A percentile compares a stretch with the other conserved stretches of the same genome.
phyloP scores from a whole-genome alignment of 352 stramenopile genomes.

The Globisporangium canariense region DNA sequence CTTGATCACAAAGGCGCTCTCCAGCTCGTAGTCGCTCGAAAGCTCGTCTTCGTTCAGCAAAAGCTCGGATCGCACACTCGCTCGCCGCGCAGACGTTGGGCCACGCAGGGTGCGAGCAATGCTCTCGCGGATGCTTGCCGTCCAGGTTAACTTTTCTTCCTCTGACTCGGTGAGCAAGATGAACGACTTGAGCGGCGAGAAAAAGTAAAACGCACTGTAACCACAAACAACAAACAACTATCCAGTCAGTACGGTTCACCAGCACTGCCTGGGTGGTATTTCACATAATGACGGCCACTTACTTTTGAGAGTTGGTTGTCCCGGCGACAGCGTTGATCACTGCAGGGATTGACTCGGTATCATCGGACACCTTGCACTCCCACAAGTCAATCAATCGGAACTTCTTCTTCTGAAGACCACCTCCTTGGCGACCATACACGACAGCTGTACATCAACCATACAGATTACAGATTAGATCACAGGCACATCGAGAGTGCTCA shows the following conservation, averaged over 20 bases:
- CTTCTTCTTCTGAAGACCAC: constrained; percentile 74
- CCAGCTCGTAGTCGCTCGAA: constrained; percentile 55
- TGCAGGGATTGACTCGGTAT: constrained; percentile 64
- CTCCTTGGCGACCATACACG: constrained; percentile 59
- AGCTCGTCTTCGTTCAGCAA: constrained; percentile 63
- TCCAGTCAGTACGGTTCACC: not conserved
- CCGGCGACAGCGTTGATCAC: constrained; percentile 56
- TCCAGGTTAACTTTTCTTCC: constrained; percentile 62
- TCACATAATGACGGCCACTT: constrained; percentile 4
- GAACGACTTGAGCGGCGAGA: constrained; percentile 84
- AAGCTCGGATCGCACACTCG: constrained; percentile 57
- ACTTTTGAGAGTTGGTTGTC: constrained; percentile 59
- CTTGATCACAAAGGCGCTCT: constrained; percentile 80
- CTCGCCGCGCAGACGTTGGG: constrained; percentile 39
- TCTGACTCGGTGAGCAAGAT: constrained; percentile 72
- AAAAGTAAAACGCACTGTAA: constrained; percentile 79
- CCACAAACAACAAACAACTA: not conserved
- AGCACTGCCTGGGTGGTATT: not conserved
- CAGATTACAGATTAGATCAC: not conserved
- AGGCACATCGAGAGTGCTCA: not conserved
- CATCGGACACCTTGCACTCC: constrained; percentile 72
- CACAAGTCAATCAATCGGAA: constrained; percentile 77
- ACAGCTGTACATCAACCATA: constrained; percentile 32
- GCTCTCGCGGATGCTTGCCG: constrained; percentile 52
- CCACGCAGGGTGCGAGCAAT: constrained; percentile 58